A percentile compares a stretch with the other conserved stretches of the same genome.
These are phyloP conservation scores for Orbilia oligospora DNA, from an alignment of 2,329 filamentous ascomycete genomes.

Conservation along the genomic window DNA sequence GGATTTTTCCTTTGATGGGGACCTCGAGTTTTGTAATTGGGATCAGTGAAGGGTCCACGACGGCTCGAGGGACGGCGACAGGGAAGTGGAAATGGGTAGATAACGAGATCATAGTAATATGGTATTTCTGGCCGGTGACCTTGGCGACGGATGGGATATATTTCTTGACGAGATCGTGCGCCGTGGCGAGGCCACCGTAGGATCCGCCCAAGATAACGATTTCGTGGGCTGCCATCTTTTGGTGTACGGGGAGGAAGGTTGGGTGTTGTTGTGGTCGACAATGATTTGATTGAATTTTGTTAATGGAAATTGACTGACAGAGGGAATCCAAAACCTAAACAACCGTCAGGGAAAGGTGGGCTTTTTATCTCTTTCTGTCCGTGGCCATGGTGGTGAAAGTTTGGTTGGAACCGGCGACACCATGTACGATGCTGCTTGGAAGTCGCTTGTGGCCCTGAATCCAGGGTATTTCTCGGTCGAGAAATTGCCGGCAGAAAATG, in stretches of 20 bases:
- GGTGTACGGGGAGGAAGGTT: neutral
- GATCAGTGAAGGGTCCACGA: slow-evolving; percentile 46
- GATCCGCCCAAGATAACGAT: slow-evolving; percentile 53
- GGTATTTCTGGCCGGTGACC: slow-evolving; percentile 42
- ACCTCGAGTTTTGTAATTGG: slow-evolving; percentile 37
- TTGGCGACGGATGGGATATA: slow-evolving; percentile 44
- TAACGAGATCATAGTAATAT: slow-evolving; percentile 54
- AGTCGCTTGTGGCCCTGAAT: neutral
- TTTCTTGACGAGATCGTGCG: slow-evolving; percentile 53
- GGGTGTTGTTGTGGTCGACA: neutral
- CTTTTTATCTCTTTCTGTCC: slow-evolving; percentile 6
- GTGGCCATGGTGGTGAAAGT: slow-evolving; percentile 4
- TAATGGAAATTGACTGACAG: too few relatives aligned
- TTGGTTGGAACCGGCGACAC: neutral
- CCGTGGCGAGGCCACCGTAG: slow-evolving; percentile 29
- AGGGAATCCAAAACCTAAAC: neutral
- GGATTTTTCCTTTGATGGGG: slow-evolving; percentile 41
- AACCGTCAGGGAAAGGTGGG: neutral
- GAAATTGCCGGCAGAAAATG: neutral
- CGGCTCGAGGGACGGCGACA: slow-evolving; percentile 45
- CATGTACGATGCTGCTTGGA: neutral
- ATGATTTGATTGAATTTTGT: too few relatives aligned
- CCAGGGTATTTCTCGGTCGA: slow-evolving; percentile 19
- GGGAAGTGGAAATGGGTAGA: slow-evolving; percentile 55
- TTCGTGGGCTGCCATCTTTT: slow-evolving; percentile 47